These are phyloP conservation scores for Debaryomyces singareniensis DNA, from an alignment of 1,139 yeast genomes.

Conservation along the genomic window DNA sequence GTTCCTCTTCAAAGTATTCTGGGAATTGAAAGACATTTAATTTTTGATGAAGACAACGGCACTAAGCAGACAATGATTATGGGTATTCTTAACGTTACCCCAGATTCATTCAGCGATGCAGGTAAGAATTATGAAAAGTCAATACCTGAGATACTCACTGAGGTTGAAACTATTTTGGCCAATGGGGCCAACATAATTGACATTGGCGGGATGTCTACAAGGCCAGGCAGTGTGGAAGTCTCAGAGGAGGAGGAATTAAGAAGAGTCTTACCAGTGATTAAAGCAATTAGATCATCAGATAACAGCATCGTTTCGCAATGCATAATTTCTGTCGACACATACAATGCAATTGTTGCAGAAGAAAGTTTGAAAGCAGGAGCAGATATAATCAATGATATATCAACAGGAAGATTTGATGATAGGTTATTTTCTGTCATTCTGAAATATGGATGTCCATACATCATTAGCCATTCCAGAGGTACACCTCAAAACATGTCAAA, in stretches of 20 bases:
- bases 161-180: slow-evolving; percentile 39
- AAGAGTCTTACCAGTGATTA: slow-evolving; percentile 66
- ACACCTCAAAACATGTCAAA: slow-evolving; percentile 66
- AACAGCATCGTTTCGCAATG: slow-evolving; percentile 31
- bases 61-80: slow-evolving; percentile 50
- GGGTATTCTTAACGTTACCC: slow-evolving; percentile 88
- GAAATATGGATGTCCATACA: slow-evolving; percentile 64
- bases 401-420: slow-evolving; percentile 72
- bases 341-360: slow-evolving; percentile 67
- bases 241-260: slow-evolving; percentile 51
- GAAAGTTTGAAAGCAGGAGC: slow-evolving; percentile 72
- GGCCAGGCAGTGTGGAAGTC: slow-evolving; percentile 71
- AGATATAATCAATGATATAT: slow-evolving; percentile 85
- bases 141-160: slow-evolving; percentile 24
- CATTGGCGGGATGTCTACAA: slow-evolving; percentile 89
- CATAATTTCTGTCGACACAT: slow-evolving; percentile 78
- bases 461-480: slow-evolving; percentile 84
- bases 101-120: slow-evolving; percentile 95
- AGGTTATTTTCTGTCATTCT: slow-evolving; percentile 64
- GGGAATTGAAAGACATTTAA: slow-evolving; percentile 18
- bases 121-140: slow-evolving; percentile 30
- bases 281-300: slow-evolving; percentile 43
- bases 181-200: slow-evolving; percentile 71
- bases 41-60: slow-evolving; percentile 31
- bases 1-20: slow-evolving; percentile 35